Percentiles rank a stretch among this genome's conserved stretches.
phyloP scores from a whole-genome alignment of 2,329 filamentous ascomycete genomes.

The Monilinia polystroma region DNA sequence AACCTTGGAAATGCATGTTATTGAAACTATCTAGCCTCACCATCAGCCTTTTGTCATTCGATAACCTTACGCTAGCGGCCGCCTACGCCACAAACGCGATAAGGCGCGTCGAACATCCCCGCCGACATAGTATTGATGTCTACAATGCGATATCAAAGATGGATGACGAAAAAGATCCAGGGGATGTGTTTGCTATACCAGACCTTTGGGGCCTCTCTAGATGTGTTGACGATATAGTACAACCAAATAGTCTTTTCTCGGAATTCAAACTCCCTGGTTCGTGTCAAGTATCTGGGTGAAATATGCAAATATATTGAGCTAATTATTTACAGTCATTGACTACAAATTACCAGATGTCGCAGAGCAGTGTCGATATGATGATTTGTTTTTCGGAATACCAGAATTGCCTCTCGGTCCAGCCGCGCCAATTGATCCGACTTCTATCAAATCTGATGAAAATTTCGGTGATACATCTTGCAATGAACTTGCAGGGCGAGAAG shows the following conservation, averaged over 20 bases:
- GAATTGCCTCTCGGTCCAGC: slow-evolving; percentile 31
- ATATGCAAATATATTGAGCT: slow-evolving; percentile 4
- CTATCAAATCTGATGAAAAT: slow-evolving; percentile 23
- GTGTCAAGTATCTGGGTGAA: neutral
- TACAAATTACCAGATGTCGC: slow-evolving; percentile 31
- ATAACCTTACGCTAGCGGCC: slow-evolving; percentile 12
- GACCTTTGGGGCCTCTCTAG: slow-evolving; percentile 58
- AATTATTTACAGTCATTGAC: slow-evolving; percentile 34
- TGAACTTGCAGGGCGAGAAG: slow-evolving; percentile 34
- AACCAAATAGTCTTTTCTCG: slow-evolving; percentile 38
- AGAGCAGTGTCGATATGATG: slow-evolving; percentile 26
- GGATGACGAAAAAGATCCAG: slow-evolving; percentile 41
- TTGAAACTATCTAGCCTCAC: slow-evolving; percentile 8
- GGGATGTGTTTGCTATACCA: slow-evolving; percentile 62
- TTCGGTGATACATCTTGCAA: slow-evolving; percentile 15
- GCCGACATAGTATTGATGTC: neutral
- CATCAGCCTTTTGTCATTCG: slow-evolving; percentile 13
- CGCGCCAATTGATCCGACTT: slow-evolving; percentile 11
- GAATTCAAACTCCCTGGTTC: slow-evolving; percentile 38
- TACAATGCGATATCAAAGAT: slow-evolving; percentile 29
- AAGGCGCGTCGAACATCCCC: neutral
- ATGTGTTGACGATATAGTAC: slow-evolving; percentile 44
- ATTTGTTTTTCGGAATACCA: slow-evolving; percentile 38
- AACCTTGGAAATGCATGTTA: neutral
- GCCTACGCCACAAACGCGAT: slow-evolving; percentile 6